phyloP scores from a whole-genome alignment of 1,284 basidiomycete genomes.

The Xerocomus nothofagi region DNA sequence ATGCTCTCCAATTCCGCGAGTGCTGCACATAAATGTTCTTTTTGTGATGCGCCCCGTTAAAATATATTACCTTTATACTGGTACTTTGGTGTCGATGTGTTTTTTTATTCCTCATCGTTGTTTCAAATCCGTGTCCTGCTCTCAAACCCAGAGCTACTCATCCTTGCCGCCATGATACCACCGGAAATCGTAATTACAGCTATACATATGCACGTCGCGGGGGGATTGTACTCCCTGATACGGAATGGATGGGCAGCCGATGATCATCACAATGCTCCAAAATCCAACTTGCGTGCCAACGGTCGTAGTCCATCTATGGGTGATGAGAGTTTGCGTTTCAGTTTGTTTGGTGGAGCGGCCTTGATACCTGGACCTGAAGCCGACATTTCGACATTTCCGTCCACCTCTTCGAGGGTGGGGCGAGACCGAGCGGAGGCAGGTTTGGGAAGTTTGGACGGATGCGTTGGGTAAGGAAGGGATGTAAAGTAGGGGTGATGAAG shows the following conservation, averaged over 20 bases:
- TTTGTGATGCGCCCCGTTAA: constrained; percentile 42
- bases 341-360: constrained; percentile 41
- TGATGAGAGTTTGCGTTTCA: constrained; percentile 51
- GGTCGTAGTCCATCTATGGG: constrained; percentile 41
- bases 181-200: constrained; percentile 5
- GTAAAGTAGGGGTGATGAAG: constrained; percentile 79
- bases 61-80: constrained; percentile 13
- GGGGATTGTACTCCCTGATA: not conserved
- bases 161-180: not conserved
- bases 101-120: constrained; percentile 22
- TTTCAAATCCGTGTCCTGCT: constrained; percentile 1
- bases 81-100: constrained; percentile 1
- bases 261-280: constrained; percentile 30
- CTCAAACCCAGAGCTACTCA: not conserved
- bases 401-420: constrained; percentile 71
- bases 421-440: constrained; percentile 50
- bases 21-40: constrained; percentile 38
- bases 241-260: not conserved
- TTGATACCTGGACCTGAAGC: constrained; percentile 39
- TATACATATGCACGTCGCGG: constrained; percentile 2
- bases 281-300: constrained; percentile 50
- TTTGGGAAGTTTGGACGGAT: constrained; percentile 82
- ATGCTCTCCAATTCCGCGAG: constrained; percentile 40
- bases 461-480: constrained; percentile 75
- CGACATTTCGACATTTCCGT: constrained; percentile 60